Base-by-base conservation (phyloP, 2,329 filamentous ascomycete genomes). In the Aspergillus quadricinctus region DNA sequence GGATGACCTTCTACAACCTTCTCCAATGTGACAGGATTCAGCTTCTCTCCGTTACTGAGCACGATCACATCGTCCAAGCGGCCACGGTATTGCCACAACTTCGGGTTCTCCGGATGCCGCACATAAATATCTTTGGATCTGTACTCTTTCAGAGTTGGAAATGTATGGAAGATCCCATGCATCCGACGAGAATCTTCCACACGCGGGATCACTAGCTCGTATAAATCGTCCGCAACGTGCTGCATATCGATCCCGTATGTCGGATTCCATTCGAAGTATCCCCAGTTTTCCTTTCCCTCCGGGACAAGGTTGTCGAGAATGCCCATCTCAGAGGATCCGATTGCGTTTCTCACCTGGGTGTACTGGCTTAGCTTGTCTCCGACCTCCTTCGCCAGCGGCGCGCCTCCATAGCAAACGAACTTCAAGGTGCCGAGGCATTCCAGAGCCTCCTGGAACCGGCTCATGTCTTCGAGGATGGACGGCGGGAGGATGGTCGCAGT, bases 41-140 rank as follows among this genome's bases (percentile, higher is more conserved):
- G 68, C 57, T 79, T 80, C 50, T 75, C 69, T 1, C 76, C 75
- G 57, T 74, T 78, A 4, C 64, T 67, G 25, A 78, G 64, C 0
- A 77, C 69, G 8, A 79, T 69, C 0, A 77, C 66, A 60, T 79
- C 76, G 59, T 78, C 76, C 31, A 35, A 35, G 31, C 31, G 31
- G 11, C 31, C 31, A 35, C 11, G 4, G 31, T 35, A 35, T 17
- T 35, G 11, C 31, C 31, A 35, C 11, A 35, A 5, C 31, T 35
- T 35, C 2, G 31, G 31, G 11, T 14, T 35, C 17, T 35, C 11
- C 31, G 31, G 11, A 35, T 35, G 31, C 31, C 2, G 31, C 31
- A 35, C 31, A 35, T 35, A 35, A 2, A 35, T 4, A 35, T 35
- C 31, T 17, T 35, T 35, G 11, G 31, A 35, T 17, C 31, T 35